These are phyloP conservation scores for Diaporthe caulivora DNA, from an alignment of 2,329 filamentous ascomycete species.

Conservation along the genomic window DNA sequence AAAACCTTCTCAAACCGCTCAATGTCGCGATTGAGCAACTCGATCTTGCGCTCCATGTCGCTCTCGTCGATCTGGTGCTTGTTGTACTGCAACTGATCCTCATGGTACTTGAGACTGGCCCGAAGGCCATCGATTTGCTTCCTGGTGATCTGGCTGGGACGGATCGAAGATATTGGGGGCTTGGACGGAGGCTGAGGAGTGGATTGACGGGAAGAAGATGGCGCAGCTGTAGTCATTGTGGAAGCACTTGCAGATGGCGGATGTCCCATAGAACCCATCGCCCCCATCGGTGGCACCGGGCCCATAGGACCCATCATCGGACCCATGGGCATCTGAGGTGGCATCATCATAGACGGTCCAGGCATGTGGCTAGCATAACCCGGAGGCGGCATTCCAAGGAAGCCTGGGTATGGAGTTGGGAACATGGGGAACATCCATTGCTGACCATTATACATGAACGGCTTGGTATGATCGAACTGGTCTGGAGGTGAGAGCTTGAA, in stretches of 20 bases:
- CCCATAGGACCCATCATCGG: slow-evolving; percentile 39
- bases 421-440: slow-evolving; percentile 56
- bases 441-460: slow-evolving; percentile 60
- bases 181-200: slow-evolving; percentile 45
- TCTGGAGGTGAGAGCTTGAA: slow-evolving; percentile 55
- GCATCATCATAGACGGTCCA: slow-evolving; percentile 44
- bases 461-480: slow-evolving; percentile 59
- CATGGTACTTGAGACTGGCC: slow-evolving; percentile 65
- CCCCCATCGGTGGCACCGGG: slow-evolving; percentile 1
- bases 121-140: slow-evolving; percentile 67
- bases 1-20: slow-evolving; percentile 60
- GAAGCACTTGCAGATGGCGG: slow-evolving; percentile 24
- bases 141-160: slow-evolving; percentile 70
- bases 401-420: slow-evolving; percentile 42
- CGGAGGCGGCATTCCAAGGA: slow-evolving; percentile 37
- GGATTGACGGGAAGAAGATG: slow-evolving; percentile 41
- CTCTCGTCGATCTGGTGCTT: slow-evolving; percentile 72
- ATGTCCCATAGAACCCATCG: background rate
- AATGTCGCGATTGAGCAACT: slow-evolving; percentile 51
- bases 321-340: slow-evolving; percentile 41
- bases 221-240: slow-evolving; percentile 12
- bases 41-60: slow-evolving; percentile 61
- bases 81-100: slow-evolving; percentile 72
- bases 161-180: slow-evolving; percentile 69
- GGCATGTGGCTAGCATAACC: slow-evolving; percentile 38